Conservation (phyloP, 495 filamentous ascomycete species). For the Penicillium samsonianum region DNA sequence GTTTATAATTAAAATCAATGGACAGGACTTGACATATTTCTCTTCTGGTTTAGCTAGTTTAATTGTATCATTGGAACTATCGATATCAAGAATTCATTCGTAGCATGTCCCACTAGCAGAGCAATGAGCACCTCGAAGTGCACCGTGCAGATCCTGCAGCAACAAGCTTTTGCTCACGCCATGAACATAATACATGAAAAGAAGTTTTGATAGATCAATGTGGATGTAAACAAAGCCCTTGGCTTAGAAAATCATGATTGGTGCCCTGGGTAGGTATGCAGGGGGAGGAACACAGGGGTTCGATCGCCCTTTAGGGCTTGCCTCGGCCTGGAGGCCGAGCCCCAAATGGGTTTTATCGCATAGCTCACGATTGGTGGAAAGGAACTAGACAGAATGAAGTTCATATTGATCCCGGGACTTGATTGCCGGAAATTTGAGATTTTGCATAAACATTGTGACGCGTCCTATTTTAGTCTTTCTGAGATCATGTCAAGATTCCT, state of each 20-base stretch:
- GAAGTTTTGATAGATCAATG: not conserved
- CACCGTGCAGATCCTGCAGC: not conserved
- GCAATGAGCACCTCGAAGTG: not conserved
- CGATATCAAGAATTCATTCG: not conserved
- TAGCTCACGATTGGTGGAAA: not conserved
- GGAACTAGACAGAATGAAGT: too few relatives aligned
- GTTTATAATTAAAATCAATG: not conserved
- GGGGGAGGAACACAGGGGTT: slow-evolving; percentile 3
- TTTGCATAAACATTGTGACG: slow-evolving; percentile 8
- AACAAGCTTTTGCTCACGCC: not conserved
- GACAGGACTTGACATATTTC: not conserved
- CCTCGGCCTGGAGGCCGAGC: not conserved
- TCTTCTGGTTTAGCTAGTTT: not conserved
- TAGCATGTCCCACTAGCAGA: not conserved
- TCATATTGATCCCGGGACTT: not conserved
- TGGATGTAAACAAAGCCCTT: slow-evolving; percentile 8
- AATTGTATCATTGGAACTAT: not conserved
- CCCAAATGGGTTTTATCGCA: not conserved
- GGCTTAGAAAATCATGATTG: not conserved
- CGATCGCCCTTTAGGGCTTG: not conserved
- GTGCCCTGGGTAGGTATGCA: slow-evolving; percentile 10
- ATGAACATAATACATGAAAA: not conserved
- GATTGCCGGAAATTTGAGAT: not conserved
- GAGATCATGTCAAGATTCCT: slow-evolving; percentile 19
- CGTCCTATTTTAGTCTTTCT: not conserved